A percentile compares a stretch with the other conserved stretches of the same genome.
Conservation (phyloP, 805 yeast species). For the Blastobotrys attinorum region DNA sequence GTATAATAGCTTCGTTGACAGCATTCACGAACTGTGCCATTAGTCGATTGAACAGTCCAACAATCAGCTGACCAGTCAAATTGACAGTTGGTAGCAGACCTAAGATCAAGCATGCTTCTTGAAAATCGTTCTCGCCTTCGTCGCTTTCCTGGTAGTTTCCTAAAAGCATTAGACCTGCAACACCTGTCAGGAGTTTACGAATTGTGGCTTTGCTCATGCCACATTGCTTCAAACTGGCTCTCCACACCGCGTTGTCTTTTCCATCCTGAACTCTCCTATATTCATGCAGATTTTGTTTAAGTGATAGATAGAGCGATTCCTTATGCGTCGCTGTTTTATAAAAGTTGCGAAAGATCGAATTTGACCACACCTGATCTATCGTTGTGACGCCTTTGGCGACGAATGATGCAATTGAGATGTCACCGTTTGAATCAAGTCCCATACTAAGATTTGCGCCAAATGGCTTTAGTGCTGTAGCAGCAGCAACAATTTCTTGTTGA, state of each 20-base stretch:
- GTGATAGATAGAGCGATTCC: conserved; percentile 25
- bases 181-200: conserved; percentile 27
- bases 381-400: conserved; percentile 23
- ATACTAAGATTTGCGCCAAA: conserved; percentile 31
- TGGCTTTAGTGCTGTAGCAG: conserved; percentile 21
- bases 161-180: conserved; percentile 33
- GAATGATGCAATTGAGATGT: conserved; percentile 25
- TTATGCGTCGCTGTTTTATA: conserved; percentile 18
- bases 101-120: conserved; percentile 34
- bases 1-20: conserved; percentile 25
- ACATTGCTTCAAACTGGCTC: conserved; percentile 29
- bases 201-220: conserved; percentile 28
- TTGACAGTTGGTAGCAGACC: conserved; percentile 28
- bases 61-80: conserved; percentile 21
- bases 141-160: too few species aligned
- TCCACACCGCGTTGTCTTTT: too few species aligned
- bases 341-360: neutral
- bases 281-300: conserved; percentile 29
- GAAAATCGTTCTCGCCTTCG: conserved; percentile 25
- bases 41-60: conserved; percentile 27
- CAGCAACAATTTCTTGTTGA: conserved; percentile 17
- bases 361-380: conserved; percentile 13
- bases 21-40: conserved; percentile 27
- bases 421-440: conserved; percentile 27
- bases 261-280: conserved; percentile 33